Percentiles rank a stretch among this genome's conserved stretches.
Conservation (phyloP, 2,329 filamentous ascomycete species). For the Coleophoma cylindrospora region DNA sequence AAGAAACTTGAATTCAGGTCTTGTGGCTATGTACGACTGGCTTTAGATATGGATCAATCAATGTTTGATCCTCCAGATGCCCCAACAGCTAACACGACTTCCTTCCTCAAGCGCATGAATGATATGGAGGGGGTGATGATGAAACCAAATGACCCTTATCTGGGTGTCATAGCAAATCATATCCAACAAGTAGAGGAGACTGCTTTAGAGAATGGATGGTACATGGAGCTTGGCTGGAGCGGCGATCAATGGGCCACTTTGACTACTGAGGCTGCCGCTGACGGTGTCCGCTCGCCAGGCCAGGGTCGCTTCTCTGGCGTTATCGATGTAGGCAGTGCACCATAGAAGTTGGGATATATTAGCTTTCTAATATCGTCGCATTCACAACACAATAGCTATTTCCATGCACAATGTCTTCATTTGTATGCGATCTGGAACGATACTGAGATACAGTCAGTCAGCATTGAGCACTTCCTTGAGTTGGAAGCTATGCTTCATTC, state of each 20-base stretch:
- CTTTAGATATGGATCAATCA: conserved; percentile 24
- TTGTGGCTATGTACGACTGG: conserved; percentile 24
- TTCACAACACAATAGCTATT: too few relatives aligned
- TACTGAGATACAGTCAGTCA: too few relatives aligned
- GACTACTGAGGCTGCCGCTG: conserved; percentile 12
- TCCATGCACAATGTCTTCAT: too few relatives aligned
- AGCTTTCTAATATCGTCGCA: too few relatives aligned
- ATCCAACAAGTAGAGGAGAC: conserved; percentile 14
- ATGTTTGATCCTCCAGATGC: conserved; percentile 9
- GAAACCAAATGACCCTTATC: conserved; percentile 18
- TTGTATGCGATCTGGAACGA: too few relatives aligned
- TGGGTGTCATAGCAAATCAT: conserved; percentile 20
- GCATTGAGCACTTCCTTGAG: too few relatives aligned
- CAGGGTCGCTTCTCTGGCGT: conserved; percentile 20
- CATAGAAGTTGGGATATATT: too few relatives aligned
- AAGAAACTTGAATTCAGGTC: conserved; percentile 21
- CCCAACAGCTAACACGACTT: conserved; percentile 6
- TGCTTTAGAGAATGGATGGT: conserved; percentile 21
- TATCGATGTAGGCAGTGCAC: conserved; percentile 11
- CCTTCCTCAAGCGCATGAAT: conserved; percentile 14
- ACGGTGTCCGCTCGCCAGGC: conserved; percentile 20
- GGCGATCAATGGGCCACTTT: conserved; percentile 4
- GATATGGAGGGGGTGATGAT: conserved; percentile 23
- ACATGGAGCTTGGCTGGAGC: conserved; percentile 18
- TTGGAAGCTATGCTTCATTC: too few relatives aligned